Percentiles rank a stretch among this genome's conserved stretches.
Conservation (phyloP, 2,329 filamentous ascomycete species). For the Mycosphaerella arachidis region DNA sequence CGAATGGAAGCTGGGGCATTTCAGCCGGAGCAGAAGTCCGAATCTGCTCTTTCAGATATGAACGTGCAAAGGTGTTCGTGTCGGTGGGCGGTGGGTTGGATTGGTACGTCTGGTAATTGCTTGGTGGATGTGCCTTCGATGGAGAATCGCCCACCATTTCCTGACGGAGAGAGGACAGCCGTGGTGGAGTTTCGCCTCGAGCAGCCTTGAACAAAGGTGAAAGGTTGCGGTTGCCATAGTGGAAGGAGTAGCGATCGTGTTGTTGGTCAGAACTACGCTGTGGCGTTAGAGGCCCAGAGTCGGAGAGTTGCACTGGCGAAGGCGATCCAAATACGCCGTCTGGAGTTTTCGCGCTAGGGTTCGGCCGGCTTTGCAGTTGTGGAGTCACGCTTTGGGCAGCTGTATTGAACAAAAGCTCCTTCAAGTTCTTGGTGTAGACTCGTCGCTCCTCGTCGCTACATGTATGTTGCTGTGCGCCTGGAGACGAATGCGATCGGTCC, state of each 20-base stretch:
- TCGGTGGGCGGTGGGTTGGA: constrained; percentile 11
- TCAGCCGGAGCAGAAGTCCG: constrained; percentile 19
- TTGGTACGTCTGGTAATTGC: constrained; percentile 12
- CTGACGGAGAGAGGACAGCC: constrained; percentile 42
- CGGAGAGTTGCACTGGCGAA: constrained; percentile 37
- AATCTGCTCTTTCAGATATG: constrained; percentile 33
- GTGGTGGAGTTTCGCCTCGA: constrained; percentile 39
- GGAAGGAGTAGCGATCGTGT: constrained; percentile 26
- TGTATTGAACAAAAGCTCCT: constrained; percentile 40
- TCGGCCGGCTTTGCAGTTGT: constrained; percentile 16
- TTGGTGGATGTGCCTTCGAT: constrained; percentile 12
- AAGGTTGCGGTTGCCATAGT: constrained; percentile 47
- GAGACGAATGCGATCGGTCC: constrained; percentile 31
- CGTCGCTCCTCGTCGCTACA: constrained; percentile 48
- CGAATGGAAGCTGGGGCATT: constrained; percentile 17
- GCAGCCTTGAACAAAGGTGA: constrained; percentile 48
- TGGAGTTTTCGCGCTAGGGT: constrained; percentile 17
- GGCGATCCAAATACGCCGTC: constrained; percentile 28
- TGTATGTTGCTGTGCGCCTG: constrained; percentile 12
- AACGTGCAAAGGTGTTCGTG: constrained; percentile 27
- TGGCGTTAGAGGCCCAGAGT: constrained; percentile 27
- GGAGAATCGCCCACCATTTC: constrained; percentile 31
- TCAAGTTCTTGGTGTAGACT: constrained; percentile 40
- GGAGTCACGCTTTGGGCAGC: constrained; percentile 16
- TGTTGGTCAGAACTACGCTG: constrained; percentile 22